Conservation (phyloP, 2,329 filamentous ascomycete genomes). For the Ploettnerulaceae sp. region DNA sequence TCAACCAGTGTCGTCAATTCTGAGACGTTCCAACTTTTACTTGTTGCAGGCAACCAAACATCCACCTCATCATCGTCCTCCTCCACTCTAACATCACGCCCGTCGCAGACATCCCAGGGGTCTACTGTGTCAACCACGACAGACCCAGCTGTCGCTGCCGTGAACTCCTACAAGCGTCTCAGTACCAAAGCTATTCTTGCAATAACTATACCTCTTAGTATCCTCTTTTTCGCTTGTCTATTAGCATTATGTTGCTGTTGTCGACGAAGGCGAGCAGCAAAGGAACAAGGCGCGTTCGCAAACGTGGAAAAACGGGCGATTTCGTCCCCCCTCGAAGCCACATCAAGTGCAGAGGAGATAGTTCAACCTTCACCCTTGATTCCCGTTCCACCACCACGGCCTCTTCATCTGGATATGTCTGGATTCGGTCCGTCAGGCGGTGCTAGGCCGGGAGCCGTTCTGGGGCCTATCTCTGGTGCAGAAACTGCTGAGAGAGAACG, state of each 20-base stretch:
- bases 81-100: slow-evolving; percentile 9
- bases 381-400: slow-evolving; percentile 14
- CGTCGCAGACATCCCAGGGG: neutral
- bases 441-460: neutral
- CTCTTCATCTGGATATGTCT: slow-evolving; percentile 26
- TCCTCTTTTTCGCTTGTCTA: slow-evolving; percentile 20
- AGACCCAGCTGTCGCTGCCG: neutral
- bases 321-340: slow-evolving; percentile 23
- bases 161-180: slow-evolving; percentile 7
- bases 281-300: slow-evolving; percentile 4
- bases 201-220: slow-evolving; percentile 23
- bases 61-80: slow-evolving; percentile 1
- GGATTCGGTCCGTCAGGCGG: slow-evolving; percentile 15
- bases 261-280: slow-evolving; percentile 15
- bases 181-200: slow-evolving; percentile 23
- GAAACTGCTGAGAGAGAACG: slow-evolving; percentile 10
- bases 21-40: slow-evolving; percentile 22
- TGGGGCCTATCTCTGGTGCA: neutral
- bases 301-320: slow-evolving; percentile 23
- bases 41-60: slow-evolving; percentile 8
- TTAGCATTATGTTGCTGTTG: slow-evolving; percentile 22
- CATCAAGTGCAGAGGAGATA: slow-evolving; percentile 16
- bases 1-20: slow-evolving; percentile 13
- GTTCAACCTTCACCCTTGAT: slow-evolving; percentile 9
- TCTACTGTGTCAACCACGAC: slow-evolving; percentile 9